Conservation (phyloP, 2,329 filamentous ascomycete species). For the Colletotrichum sp. region DNA sequence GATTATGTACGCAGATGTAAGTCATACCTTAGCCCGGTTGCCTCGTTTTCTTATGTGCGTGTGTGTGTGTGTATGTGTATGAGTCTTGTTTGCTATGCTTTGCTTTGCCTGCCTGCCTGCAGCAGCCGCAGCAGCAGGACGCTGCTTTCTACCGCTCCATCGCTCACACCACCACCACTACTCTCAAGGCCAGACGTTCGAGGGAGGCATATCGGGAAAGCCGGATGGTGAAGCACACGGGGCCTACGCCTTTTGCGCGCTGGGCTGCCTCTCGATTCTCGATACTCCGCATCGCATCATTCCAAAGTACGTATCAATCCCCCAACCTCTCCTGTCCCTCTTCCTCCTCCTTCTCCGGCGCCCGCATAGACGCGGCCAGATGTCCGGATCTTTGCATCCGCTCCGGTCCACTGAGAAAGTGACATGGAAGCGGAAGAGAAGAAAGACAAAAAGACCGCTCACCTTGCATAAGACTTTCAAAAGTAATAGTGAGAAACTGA, state of each 20-base stretch:
- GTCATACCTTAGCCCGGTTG: slow-evolving; percentile 35
- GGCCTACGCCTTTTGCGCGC: slow-evolving; percentile 92
- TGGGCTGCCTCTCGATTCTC: slow-evolving; percentile 87
- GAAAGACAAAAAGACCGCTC: neutral
- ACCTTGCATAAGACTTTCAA: neutral
- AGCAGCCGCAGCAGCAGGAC: neutral
- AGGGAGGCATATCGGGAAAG: slow-evolving; percentile 88
- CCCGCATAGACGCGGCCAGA: neutral
- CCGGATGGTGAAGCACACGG: slow-evolving; percentile 93
- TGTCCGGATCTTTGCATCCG: neutral
- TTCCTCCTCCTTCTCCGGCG: neutral
- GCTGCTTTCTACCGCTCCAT: neutral
- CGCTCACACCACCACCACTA: neutral
- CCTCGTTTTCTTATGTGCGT: neutral
- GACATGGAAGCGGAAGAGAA: slow-evolving; percentile 33
- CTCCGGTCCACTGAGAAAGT: slow-evolving; percentile 35
- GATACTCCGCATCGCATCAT: slow-evolving; percentile 79
- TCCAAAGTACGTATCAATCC: slow-evolving; percentile 60
- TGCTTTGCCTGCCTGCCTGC: neutral
- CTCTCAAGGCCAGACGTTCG: slow-evolving; percentile 80
- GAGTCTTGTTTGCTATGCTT: neutral
- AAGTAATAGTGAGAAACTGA: neutral
- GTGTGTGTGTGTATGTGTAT: neutral
- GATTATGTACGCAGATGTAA: slow-evolving; percentile 83
- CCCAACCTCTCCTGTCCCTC: neutral